phyloP scores from a whole-genome alignment of 139 green algal genomes.

The Tetradesmus obliquus region DNA sequence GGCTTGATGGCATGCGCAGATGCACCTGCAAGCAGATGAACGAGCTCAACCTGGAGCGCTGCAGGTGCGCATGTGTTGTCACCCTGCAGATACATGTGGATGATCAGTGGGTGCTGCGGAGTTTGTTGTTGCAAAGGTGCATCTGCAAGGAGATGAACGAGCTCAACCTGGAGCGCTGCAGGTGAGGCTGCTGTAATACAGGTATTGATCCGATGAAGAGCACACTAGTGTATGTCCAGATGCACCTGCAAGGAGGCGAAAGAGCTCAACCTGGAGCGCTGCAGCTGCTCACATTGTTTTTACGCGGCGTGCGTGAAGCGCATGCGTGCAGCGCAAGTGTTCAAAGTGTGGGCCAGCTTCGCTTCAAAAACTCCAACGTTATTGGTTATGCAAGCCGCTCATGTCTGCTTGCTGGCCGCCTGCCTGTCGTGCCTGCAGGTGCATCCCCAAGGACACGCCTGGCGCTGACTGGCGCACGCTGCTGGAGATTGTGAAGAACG shows the following conservation, averaged over 20 bases:
- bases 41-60: slow-evolving; percentile 95
- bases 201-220: no score
- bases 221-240: no score
- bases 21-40: slow-evolving; percentile 96
- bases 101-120: no score
- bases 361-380: no score
- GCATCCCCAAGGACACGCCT: slow-evolving; percentile 92
- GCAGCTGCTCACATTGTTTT: no score
- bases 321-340: no score
- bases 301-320: no score
- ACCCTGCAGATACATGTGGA: no score
- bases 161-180: slow-evolving; percentile 95
- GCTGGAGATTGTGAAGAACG: slow-evolving; percentile 77
- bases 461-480: slow-evolving; percentile 96
- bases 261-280: slow-evolving; percentile 95
- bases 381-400: no score
- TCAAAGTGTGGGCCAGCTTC: no score
- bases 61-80: slow-evolving; percentile 78
- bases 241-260: slow-evolving; percentile 95
- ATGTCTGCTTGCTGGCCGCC: neutral
- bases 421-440: slow-evolving; percentile 49
- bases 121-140: neutral
- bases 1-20: no score
- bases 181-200: slow-evolving; percentile 55
- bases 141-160: slow-evolving; percentile 97